phyloP scores from a whole-genome alignment of 163 green algal species.

The Prototheca stagnorum region DNA sequence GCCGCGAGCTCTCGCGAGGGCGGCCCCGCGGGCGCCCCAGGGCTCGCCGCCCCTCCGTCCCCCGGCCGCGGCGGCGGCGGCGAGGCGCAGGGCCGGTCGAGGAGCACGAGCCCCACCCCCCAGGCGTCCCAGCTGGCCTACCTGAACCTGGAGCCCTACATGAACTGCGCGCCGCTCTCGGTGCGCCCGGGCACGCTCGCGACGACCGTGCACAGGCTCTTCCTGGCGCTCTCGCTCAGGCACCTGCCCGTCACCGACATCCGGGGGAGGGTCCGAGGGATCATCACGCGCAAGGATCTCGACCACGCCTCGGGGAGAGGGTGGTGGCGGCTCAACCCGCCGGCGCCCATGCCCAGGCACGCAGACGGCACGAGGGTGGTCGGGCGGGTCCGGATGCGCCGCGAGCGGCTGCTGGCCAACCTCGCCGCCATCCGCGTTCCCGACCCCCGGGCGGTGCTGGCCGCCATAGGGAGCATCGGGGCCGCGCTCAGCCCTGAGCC shows the following conservation, averaged over 20 bases:
- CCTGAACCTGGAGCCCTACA: constrained; percentile 55
- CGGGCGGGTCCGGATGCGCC: too few species aligned
- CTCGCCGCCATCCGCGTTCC: too few species aligned
- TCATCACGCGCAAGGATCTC: constrained; percentile 88
- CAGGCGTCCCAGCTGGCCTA: constrained; percentile 6
- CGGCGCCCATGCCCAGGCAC: too few species aligned
- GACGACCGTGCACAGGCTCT: constrained; percentile 35
- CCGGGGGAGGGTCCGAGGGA: constrained; percentile 52
- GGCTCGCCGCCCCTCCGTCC: background rate
- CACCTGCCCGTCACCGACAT: constrained; percentile 70
- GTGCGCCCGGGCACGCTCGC: constrained; percentile 31
- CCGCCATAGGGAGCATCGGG: too few species aligned
- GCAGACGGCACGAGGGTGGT: too few species aligned
- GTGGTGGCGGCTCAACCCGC: constrained; percentile 19
- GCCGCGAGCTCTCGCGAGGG: background rate
- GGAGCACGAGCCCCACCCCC: background rate
- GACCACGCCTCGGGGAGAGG: constrained; percentile 38
- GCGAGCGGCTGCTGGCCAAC: too few species aligned
- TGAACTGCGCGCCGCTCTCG: constrained; percentile 32
- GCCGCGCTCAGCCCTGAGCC: too few species aligned
- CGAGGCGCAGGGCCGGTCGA: background rate
- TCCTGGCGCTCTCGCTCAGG: constrained; percentile 59
- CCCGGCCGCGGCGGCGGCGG: background rate
- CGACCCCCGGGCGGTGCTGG: too few species aligned
- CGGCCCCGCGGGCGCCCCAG: background rate